Base-by-base conservation (phyloP, 2,329 filamentous ascomycete species). In the Ilyonectria sp. region DNA sequence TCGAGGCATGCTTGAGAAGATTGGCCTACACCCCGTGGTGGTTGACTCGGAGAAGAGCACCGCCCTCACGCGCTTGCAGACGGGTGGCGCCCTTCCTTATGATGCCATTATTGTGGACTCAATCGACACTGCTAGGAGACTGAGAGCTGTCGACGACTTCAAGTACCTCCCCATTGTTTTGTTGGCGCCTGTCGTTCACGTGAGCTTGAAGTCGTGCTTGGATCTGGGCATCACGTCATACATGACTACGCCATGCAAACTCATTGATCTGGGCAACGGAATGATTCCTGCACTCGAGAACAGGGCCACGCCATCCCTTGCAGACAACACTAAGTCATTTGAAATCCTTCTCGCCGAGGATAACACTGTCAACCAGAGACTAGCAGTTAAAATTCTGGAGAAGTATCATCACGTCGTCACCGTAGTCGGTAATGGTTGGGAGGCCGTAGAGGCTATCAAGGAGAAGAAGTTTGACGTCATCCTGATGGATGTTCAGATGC, bases 401-500 rank as follows among this genome's bases (percentile, higher is more conserved):
- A 98, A 98, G 82, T 97, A 98, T 81, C 95, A 98, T 78, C 94
- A 97, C 78, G 91, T 92, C 29, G 94, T 97, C 26, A 95, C 93
- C 1, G 96, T 99, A 26, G 96, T 97, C 49, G 94, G 95, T 75
- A 99, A 99, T 79, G 96, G 96, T 68, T 88, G 95, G 71, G 95
- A 98, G 78, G 96, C 96, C 1, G 91, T 98, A 15, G 93, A 98
- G 78, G 91, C 93, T n/a, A 91, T 98, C 74, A 95, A 97, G 86
- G 90, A 92, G 79, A 95, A 93, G 83, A 92, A 94, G 79, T 99
- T 97, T 79, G 96, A 99, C 80, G 94, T 97, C 69, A 96, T 99
- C 71, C 87, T 99, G 55, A 99, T 99, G 96, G 96, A 99, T 79
- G 96, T 99, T 19, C 96, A 98, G 80, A 99, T 99, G 96, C 96